Evolutionary conservation across 768 basidiomycete species (phyloP).

Genomic region (Tylopilus rubrobrunneus): DNA sequence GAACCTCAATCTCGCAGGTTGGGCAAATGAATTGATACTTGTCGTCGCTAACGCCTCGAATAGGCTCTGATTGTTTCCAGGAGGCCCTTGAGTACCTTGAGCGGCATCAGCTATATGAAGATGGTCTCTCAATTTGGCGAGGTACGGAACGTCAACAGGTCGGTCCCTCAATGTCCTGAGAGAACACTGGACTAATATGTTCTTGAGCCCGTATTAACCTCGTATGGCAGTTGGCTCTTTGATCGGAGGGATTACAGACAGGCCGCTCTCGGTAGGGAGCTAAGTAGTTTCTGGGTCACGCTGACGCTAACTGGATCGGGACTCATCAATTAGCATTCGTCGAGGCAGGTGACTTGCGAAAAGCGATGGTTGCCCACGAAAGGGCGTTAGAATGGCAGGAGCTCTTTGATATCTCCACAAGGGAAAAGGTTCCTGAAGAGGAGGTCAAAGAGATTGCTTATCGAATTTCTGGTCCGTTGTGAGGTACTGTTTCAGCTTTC

Average conservation of each 20-base stretch:
- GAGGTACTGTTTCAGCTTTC: background rate
- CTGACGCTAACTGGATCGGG: slow-evolving; percentile 5
- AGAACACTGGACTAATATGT: slow-evolving; percentile 5
- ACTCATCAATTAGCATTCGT: slow-evolving; percentile 55
- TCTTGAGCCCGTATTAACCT: slow-evolving; percentile 58
- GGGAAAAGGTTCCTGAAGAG: slow-evolving; percentile 45
- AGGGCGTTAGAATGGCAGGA: slow-evolving; percentile 89
- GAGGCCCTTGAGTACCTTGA: slow-evolving; percentile 82
- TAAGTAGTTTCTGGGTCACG: background rate
- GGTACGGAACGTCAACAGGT: slow-evolving; percentile 63
- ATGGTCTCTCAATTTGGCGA: slow-evolving; percentile 73
- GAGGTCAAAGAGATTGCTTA: slow-evolving; percentile 65
- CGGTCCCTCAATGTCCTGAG: slow-evolving; percentile 14
- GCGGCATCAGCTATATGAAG: slow-evolving; percentile 67
- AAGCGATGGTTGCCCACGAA: slow-evolving; percentile 87
- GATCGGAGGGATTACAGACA: slow-evolving; percentile 80
- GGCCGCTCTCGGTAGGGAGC: slow-evolving; percentile 69
- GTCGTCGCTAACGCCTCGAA: slow-evolving; percentile 3
- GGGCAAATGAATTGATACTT: slow-evolving; percentile 5
- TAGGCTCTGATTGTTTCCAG: slow-evolving; percentile 68
- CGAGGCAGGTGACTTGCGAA: slow-evolving; percentile 56
- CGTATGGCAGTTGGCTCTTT: slow-evolving; percentile 86
- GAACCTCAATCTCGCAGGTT: slow-evolving; percentile 74
- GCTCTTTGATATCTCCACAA: slow-evolving; percentile 74
- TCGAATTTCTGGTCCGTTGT: slow-evolving; percentile 69